These are phyloP conservation scores for Vitellaria paradoxa DNA, from an alignment of 179 eudicot species.

Conservation along the genomic window DNA sequence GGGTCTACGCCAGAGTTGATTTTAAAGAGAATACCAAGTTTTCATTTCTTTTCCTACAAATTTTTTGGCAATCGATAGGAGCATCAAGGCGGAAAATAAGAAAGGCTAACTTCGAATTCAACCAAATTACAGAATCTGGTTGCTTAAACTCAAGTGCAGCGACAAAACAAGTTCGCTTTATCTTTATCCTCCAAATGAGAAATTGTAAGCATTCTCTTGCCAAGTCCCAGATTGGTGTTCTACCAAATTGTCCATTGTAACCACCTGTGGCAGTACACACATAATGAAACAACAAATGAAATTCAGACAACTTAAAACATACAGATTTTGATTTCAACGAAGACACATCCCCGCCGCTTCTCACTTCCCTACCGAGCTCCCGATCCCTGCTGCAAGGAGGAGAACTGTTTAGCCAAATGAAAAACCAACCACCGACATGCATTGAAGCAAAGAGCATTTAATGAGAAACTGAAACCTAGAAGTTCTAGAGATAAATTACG, in stretches of 20 bases:
- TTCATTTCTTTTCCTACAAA: too few species aligned
- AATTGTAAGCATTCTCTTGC: not conserved
- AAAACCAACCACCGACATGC: too few species aligned
- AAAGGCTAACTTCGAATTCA: too few species aligned
- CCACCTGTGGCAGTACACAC: conserved; percentile 16
- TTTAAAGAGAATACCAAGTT: too few species aligned
- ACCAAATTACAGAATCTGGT: not conserved
- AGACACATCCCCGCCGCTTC: conserved; percentile 30
- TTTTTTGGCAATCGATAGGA: too few species aligned
- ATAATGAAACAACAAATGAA: conserved; percentile 6
- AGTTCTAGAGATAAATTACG: not conserved
- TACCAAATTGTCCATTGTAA: not conserved
- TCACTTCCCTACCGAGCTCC: conserved; percentile 36
- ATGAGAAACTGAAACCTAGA: not conserved
- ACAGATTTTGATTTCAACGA: conserved; percentile 46
- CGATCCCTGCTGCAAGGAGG: conserved; percentile 29
- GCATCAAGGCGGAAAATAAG: too few species aligned
- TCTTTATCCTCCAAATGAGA: not conserved
- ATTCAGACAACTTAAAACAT: conserved; percentile 29
- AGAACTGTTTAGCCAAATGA: not conserved
- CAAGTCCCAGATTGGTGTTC: not conserved
- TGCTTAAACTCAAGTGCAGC: not conserved
- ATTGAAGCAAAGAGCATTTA: not conserved
- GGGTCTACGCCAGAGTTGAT: too few species aligned
- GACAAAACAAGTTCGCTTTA: not conserved